Evolutionary conservation across 2,329 filamentous ascomycete species (phyloP).

Genomic region (Colletotrichum euphorbiae): DNA sequence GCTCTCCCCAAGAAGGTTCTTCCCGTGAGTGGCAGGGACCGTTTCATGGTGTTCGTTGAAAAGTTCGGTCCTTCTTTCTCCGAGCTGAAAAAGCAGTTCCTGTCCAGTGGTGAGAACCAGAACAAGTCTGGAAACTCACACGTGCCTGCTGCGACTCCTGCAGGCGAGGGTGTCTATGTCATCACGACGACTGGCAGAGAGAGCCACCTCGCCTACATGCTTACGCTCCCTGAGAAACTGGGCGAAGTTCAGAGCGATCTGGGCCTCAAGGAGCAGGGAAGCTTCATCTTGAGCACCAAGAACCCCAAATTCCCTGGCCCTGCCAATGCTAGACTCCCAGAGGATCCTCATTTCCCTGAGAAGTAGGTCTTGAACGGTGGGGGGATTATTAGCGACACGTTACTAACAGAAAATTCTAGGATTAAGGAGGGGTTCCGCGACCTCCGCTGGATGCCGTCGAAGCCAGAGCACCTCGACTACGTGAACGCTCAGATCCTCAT

Average conservation of each 20-base stretch:
- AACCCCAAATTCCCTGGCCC: slow-evolving; percentile 80
- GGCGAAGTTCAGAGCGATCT: slow-evolving; percentile 81
- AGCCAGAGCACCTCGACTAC: slow-evolving; percentile 80
- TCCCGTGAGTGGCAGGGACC: slow-evolving; percentile 74
- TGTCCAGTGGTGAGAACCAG: slow-evolving; percentile 74
- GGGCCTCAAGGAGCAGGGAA: slow-evolving; percentile 77
- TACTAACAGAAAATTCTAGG: slow-evolving; percentile 50
- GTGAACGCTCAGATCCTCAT: slow-evolving; percentile 81
- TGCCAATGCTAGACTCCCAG: slow-evolving; percentile 69
- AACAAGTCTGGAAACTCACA: slow-evolving; percentile 83
- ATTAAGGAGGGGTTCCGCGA: slow-evolving; percentile 78
- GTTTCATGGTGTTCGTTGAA: slow-evolving; percentile 87
- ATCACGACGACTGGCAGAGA: slow-evolving; percentile 78
- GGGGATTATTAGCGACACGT: background rate
- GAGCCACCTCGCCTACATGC: slow-evolving; percentile 82
- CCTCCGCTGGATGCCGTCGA: slow-evolving; percentile 79
- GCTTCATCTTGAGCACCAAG: slow-evolving; percentile 83
- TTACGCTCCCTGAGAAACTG: slow-evolving; percentile 77
- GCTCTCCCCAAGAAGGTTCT: slow-evolving; percentile 87
- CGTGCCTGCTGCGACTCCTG: slow-evolving; percentile 75
- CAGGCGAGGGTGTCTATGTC: slow-evolving; percentile 89
- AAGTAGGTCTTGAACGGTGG: slow-evolving; percentile 60
- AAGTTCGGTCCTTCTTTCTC: slow-evolving; percentile 74
- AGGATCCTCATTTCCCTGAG: slow-evolving; percentile 76
- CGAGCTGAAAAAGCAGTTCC: slow-evolving; percentile 78